Evolutionary conservation across 805 yeast species (phyloP).

Genomic region (Candida berthetii): DNA sequence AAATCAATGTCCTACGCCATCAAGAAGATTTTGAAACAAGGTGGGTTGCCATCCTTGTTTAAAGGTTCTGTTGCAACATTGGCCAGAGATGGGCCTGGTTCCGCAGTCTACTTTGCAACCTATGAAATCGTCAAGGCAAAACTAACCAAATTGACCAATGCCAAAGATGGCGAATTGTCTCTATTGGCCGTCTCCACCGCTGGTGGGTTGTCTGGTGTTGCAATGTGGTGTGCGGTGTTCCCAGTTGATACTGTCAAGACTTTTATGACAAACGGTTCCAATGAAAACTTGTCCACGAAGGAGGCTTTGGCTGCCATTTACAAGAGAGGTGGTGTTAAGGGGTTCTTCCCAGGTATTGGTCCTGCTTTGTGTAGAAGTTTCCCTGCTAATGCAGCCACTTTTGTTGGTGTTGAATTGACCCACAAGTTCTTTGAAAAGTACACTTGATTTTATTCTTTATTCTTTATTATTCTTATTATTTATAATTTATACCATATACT

Average conservation of each 20-base stretch:
- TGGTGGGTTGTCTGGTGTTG: slow-evolving; percentile 94
- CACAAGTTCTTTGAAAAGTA: slow-evolving; percentile 30
- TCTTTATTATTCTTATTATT: neutral
- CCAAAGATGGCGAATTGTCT: slow-evolving; percentile 51
- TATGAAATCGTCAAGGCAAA: slow-evolving; percentile 74
- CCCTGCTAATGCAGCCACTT: slow-evolving; percentile 99
- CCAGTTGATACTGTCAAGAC: slow-evolving; percentile 92
- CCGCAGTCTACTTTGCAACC: slow-evolving; percentile 92
- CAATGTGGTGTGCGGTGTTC: slow-evolving; percentile 96
- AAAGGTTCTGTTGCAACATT: slow-evolving; percentile 90
- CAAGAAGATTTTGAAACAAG: slow-evolving; percentile 61
- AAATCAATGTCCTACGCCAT: slow-evolving; percentile 51
- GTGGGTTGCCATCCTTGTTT: slow-evolving; percentile 80
- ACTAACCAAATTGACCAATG: slow-evolving; percentile 35
- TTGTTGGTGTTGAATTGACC: slow-evolving; percentile 89
- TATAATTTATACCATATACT: too few species aligned
- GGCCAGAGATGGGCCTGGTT: slow-evolving; percentile 97
- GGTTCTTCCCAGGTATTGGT: slow-evolving; percentile 96
- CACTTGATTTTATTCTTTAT: slow-evolving; percentile 6
- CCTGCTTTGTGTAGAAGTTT: slow-evolving; percentile 92
- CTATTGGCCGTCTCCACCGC: slow-evolving; percentile 75
- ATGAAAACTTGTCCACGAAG: slow-evolving; percentile 44
- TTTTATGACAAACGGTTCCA: slow-evolving; percentile 24
- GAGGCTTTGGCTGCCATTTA: slow-evolving; percentile 68
- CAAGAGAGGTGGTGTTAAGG: slow-evolving; percentile 72